phyloP scores from a whole-genome alignment of 2,329 filamentous ascomycete species.

The Cytospora paraplurivora region DNA sequence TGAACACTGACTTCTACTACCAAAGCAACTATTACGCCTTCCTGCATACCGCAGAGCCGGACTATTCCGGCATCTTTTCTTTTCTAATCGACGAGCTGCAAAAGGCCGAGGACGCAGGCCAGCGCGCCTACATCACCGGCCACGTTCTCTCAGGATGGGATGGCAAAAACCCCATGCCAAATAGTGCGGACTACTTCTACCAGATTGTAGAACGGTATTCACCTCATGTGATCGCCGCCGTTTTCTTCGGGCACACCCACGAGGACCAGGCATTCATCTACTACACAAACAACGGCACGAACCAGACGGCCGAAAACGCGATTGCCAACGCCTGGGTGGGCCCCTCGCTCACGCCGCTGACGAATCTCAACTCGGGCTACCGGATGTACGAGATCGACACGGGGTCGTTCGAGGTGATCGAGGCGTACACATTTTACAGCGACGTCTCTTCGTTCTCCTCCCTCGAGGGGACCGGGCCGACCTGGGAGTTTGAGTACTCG shows the following conservation, averaged over 20 bases:
- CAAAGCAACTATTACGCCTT: conserved; percentile 47
- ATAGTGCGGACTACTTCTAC: conserved; percentile 45
- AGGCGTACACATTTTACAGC: conserved; percentile 46
- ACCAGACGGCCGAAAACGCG: conserved; percentile 43
- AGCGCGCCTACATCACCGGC: conserved; percentile 47
- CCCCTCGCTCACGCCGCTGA: conserved; percentile 51
- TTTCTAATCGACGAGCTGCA: conserved; percentile 47
- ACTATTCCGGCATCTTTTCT: conserved; percentile 45
- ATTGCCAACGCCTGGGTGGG: conserved; percentile 45
- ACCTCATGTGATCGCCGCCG: conserved; percentile 45
- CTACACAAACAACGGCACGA: conserved; percentile 51
- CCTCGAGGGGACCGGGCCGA: conserved; percentile 39
- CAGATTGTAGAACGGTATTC: conserved; percentile 45
- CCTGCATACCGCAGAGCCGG: conserved; percentile 42
- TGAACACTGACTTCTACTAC: conserved; percentile 52
- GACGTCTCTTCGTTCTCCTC: conserved; percentile 44
- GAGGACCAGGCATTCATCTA: conserved; percentile 47
- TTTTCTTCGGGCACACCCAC: conserved; percentile 48
- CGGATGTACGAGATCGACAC: conserved; percentile 49
- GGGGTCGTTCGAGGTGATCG: conserved; percentile 45
- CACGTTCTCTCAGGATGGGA: conserved; percentile 58
- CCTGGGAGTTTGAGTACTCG: conserved; percentile 47
- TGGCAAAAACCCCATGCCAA: conserved; percentile 53
- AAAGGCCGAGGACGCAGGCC: conserved; percentile 42
- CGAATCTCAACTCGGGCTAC: conserved; percentile 47